Evolutionary conservation across 129 eudicot genomes (phyloP), one percentile per base, ranked within the genome.

Genomic region (Solidago caesia): DNA sequence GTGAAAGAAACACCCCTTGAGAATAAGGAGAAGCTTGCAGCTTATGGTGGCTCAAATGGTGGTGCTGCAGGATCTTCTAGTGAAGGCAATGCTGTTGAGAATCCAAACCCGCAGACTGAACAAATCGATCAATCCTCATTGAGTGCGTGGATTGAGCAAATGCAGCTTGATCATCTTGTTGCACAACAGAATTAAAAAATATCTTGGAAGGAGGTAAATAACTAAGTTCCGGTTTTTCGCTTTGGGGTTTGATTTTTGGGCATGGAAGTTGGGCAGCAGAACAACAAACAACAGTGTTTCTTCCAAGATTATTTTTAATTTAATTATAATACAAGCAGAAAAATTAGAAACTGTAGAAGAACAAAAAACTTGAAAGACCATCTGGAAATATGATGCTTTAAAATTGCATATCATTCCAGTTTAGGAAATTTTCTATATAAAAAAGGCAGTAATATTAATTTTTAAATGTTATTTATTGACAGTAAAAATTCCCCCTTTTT

Each of bases 1-100:
- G 97, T 92, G 68, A 89, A 85, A 70, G 97, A 92, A 64, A 77
- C 97, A 13, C 89, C 92, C 0, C 89, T 73, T 15, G 96, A 90
- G 5, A 62, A 68, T 76, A 87, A 81, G 64, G 92, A 85, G 63
- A 84, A 78, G 53, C 61, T 77, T 29, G 84, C 65, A 25, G 69
- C 45, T 5, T 72, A 21, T 49, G 82, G 53, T 29, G 64, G 74
- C 27, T 52, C 72, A 4, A 0, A 33, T 3, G 75, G 67, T 56
- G 60, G 79, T 9, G 68, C 41, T 27, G 70, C 69, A 3, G 62
- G 67, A 47, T 21, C 57, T 46, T 68, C 72, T 4, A 8, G 66
- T 44, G 46, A 55, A 11, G 68, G 64, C 10, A 63, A 77, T 8
- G 83, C 79, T 8, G 61, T 78, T 43, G 78, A 76, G 27, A 71